Percentiles rank a stretch among this genome's conserved stretches.
Conservation (phyloP, 2,329 filamentous ascomycete species). For the Xylariomycetidae sp. region DNA sequence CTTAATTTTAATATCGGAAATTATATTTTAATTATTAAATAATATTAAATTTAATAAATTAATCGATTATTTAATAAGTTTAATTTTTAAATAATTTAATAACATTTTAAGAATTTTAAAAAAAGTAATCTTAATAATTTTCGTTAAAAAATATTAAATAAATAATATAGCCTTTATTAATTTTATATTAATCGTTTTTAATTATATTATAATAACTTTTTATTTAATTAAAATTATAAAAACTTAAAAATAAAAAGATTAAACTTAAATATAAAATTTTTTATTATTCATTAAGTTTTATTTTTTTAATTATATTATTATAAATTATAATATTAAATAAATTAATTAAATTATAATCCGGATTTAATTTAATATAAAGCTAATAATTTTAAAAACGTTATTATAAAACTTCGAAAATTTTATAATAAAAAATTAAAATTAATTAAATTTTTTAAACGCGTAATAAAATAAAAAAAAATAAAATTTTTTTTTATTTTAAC, state of each 20-base stretch:
- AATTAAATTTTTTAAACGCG: too few relatives aligned
- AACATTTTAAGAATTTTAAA: background rate
- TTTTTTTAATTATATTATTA: background rate
- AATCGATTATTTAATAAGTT: too few relatives aligned
- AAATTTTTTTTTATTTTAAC: background rate
- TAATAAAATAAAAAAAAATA: background rate
- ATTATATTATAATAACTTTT: background rate
- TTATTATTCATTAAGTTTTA: slow-evolving; percentile 1
- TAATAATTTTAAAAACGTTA: too few relatives aligned
- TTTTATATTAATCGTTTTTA: too few relatives aligned
- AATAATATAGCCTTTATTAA: too few relatives aligned
- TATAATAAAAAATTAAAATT: too few relatives aligned
- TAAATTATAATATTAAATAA: background rate
- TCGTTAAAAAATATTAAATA: too few relatives aligned
- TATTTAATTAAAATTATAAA: slow-evolving; percentile 2
- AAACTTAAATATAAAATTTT: slow-evolving; percentile 1
- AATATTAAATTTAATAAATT: slow-evolving; percentile 1
- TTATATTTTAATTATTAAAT: slow-evolving; percentile 1
- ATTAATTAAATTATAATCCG: slow-evolving; percentile 1
- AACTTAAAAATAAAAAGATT: slow-evolving; percentile 4
- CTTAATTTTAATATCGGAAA: background rate
- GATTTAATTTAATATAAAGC: too few relatives aligned
- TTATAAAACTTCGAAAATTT: too few relatives aligned
- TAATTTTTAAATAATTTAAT: too few relatives aligned
- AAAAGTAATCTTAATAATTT: slow-evolving; percentile 4